These are phyloP conservation scores for Spatholobus suberectus DNA, from an alignment of 306 rosid species.

Conservation along the genomic window DNA sequence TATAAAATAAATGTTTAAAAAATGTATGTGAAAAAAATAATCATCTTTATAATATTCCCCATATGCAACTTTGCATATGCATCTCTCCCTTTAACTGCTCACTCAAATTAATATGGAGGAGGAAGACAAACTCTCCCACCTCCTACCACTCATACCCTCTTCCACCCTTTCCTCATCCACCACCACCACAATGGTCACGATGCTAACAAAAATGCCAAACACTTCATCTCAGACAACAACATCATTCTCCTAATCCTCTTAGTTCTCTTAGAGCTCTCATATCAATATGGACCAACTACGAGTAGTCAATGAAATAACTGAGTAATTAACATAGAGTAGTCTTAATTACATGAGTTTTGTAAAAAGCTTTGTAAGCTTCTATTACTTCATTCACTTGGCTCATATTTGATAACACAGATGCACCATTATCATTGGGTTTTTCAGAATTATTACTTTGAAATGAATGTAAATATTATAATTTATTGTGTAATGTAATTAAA, in stretches of 20 bases:
- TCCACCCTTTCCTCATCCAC: conserved; percentile 2
- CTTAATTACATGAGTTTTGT: too few relatives aligned
- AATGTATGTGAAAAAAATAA: background rate
- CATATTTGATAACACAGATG: too few relatives aligned
- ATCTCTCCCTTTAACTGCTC: background rate
- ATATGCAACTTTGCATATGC: background rate
- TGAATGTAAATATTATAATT: too few relatives aligned
- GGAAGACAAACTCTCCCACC: conserved; percentile 25
- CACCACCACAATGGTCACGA: background rate
- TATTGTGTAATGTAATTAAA: too few relatives aligned
- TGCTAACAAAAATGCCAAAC: background rate
- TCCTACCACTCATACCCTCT: conserved; percentile 44
- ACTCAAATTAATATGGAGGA: conserved; percentile 35
- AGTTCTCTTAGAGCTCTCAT: conserved; percentile 41
- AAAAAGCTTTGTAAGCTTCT: too few relatives aligned
- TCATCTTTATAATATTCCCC: background rate
- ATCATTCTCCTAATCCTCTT: conserved; percentile 47
- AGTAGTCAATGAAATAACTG: too few relatives aligned
- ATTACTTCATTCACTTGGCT: too few relatives aligned
- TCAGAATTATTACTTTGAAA: too few relatives aligned
- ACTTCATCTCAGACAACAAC: background rate
- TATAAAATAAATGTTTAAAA: background rate
- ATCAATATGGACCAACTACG: conserved; percentile 70
- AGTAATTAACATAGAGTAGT: too few relatives aligned
- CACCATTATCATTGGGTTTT: too few relatives aligned